Evolutionary conservation across 495 filamentous ascomycete species (phyloP).

Genomic region (Podospora pseudoanserina): DNA sequence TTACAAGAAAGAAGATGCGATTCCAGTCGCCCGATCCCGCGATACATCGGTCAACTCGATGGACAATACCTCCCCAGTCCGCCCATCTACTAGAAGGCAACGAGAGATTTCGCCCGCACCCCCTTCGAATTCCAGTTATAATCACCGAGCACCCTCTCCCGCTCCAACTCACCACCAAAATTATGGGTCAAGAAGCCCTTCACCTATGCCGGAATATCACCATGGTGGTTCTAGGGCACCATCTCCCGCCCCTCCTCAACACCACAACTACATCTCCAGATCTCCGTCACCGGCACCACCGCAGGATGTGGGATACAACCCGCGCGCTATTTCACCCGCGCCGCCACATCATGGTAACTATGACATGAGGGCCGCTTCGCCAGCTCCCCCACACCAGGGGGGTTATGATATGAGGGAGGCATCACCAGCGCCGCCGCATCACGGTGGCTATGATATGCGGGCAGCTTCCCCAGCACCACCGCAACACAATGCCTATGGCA

Average conservation of each 20-base stretch:
- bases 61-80: background rate
- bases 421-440: conserved; percentile 52
- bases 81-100: background rate
- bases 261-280: background rate
- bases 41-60: conserved; percentile 23
- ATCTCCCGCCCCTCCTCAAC: conserved; percentile 5
- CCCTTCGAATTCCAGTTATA: conserved; percentile 16
- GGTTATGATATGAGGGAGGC: conserved; percentile 48
- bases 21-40: conserved; percentile 6
- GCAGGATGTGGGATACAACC: background rate
- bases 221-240: background rate
- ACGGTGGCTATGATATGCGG: conserved; percentile 8
- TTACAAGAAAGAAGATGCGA: conserved; percentile 14
- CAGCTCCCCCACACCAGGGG: conserved; percentile 46
- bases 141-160: conserved; percentile 7
- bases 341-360: conserved; percentile 30
- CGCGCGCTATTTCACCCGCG: conserved; percentile 12
- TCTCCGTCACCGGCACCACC: conserved; percentile 4
- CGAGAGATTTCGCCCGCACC: conserved; percentile 2
- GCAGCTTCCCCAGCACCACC: conserved; percentile 14
- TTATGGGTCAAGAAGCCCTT: background rate
- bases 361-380: conserved; percentile 32
- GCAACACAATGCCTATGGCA: background rate
- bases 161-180: conserved; percentile 4
- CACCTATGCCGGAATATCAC: background rate